Evolutionary conservation across 768 basidiomycete species (phyloP).

Genomic region (Pleurotus citrinopileatus): DNA sequence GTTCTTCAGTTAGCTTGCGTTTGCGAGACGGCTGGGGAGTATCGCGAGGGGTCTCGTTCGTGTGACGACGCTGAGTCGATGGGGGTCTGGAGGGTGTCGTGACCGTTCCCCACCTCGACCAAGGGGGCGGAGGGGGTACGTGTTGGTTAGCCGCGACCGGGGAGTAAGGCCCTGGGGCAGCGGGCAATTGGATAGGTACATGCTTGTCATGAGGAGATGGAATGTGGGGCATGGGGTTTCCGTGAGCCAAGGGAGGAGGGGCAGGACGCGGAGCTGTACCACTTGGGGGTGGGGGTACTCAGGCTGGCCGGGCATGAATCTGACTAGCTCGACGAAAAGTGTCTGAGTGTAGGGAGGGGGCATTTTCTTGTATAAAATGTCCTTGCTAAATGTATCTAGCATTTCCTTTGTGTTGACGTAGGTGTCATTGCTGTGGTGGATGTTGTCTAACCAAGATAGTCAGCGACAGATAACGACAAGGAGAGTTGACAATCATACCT

Average conservation of each 20-base stretch:
- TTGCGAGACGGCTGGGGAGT: constrained; percentile 41
- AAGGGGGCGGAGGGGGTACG: constrained; percentile 35
- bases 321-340: constrained; percentile 71
- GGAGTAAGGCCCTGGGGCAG: constrained; percentile 10
- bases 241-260: constrained; percentile 15
- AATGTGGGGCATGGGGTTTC: constrained; percentile 13
- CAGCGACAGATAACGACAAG: constrained; percentile 11
- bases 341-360: constrained; percentile 62
- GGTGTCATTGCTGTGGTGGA: constrained; percentile 44
- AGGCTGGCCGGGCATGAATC: constrained; percentile 54
- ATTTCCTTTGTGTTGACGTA: constrained; percentile 75
- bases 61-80: constrained; percentile 37
- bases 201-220: constrained; percentile 13
- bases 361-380: constrained; percentile 67
- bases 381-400: constrained; percentile 71
- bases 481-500: constrained; percentile 35
- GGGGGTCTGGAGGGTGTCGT: constrained; percentile 44
- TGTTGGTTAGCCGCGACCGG: constrained; percentile 7
- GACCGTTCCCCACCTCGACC: constrained; percentile 48
- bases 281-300: constrained; percentile 29
- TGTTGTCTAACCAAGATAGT: constrained; percentile 33
- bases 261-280: constrained; percentile 21
- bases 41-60: constrained; percentile 29
- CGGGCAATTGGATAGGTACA: constrained; percentile 14
- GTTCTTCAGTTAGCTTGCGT: constrained; percentile 42